Evolutionary conservation across 768 basidiomycete species (phyloP).

Genomic region (Royoungia palumana): DNA sequence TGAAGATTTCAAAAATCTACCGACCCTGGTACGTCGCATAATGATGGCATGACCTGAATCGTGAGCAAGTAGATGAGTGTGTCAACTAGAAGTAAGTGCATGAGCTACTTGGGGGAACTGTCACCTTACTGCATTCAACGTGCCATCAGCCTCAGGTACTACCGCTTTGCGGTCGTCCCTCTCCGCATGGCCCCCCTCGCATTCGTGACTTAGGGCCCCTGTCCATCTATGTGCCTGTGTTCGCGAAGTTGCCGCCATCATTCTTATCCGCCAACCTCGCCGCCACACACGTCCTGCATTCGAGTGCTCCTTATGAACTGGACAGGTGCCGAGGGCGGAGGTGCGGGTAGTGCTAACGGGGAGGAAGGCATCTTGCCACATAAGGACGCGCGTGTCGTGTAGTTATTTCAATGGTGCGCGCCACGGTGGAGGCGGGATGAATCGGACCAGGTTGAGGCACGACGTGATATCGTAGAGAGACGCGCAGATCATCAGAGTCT

Average conservation of each 20-base stretch:
- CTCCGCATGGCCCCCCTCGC: conserved; percentile 49
- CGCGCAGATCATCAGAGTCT: no score
- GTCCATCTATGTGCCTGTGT: conserved; percentile 7
- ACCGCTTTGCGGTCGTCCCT: conserved; percentile 63
- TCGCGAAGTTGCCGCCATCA: conserved; percentile 14
- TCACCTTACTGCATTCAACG: conserved; percentile 42
- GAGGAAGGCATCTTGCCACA: conserved; percentile 37
- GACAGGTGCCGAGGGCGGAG: conserved; percentile 30
- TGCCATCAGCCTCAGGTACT: conserved; percentile 52
- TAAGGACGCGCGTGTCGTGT: conserved; percentile 24
- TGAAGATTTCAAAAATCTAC: no score
- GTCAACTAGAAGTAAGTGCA: no score
- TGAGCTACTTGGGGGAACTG: no score
- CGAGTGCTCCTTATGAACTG: conserved; percentile 28
- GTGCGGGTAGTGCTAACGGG: conserved; percentile 42
- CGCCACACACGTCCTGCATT: conserved; percentile 37
- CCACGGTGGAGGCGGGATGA: conserved; percentile 26
- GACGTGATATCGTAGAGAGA: no score
- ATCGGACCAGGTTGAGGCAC: conserved; percentile 30
- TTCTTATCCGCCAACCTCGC: conserved; percentile 49
- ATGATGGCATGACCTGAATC: no score
- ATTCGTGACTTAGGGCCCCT: not conserved
- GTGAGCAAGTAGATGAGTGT: no score
- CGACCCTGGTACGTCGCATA: no score
- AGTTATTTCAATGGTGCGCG: conserved; percentile 34